Evolutionary conservation across 176 grass and related monocot genomes (phyloP).

Genomic region (Ensete ventricosum): DNA sequence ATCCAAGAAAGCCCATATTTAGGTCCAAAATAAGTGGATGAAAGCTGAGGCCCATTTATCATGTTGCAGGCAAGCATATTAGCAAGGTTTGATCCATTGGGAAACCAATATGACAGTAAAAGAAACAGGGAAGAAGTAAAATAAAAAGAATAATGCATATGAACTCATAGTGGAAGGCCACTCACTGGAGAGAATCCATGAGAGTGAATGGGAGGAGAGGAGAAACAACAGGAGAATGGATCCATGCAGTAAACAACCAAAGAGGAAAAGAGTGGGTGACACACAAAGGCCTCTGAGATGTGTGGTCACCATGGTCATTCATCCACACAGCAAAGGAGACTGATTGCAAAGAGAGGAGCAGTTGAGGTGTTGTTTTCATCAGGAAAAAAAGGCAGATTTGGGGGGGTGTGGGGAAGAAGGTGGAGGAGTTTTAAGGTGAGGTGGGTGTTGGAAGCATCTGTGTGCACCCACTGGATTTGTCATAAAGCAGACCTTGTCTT

Average conservation of each 20-base stretch:
- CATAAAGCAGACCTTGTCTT: not conserved
- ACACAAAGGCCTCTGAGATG: not conserved
- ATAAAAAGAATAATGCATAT: too few relatives aligned
- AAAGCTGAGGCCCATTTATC: too few relatives aligned
- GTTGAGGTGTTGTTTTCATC: not conserved
- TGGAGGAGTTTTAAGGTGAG: not conserved
- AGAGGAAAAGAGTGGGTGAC: not conserved
- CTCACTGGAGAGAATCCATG: not conserved
- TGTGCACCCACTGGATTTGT: not conserved
- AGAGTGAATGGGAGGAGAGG: not conserved
- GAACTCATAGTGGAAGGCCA: not conserved
- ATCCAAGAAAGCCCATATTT: too few relatives aligned
- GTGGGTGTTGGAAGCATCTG: slow-evolving; percentile 1
- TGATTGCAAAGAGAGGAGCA: not conserved
- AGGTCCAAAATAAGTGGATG: too few relatives aligned
- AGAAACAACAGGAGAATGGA: not conserved
- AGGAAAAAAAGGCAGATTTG: slow-evolving; percentile 9
- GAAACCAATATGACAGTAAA: too few relatives aligned
- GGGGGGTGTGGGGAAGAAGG: not conserved
- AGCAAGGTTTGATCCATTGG: too few relatives aligned
- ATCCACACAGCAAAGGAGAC: not conserved
- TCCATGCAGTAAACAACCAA: not conserved
- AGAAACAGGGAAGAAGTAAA: too few relatives aligned
- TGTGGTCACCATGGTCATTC: not conserved
- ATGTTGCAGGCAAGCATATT: too few relatives aligned